Base-by-base conservation (phyloP, 345 rosid genomes). In the Pistacia vera region DNA sequence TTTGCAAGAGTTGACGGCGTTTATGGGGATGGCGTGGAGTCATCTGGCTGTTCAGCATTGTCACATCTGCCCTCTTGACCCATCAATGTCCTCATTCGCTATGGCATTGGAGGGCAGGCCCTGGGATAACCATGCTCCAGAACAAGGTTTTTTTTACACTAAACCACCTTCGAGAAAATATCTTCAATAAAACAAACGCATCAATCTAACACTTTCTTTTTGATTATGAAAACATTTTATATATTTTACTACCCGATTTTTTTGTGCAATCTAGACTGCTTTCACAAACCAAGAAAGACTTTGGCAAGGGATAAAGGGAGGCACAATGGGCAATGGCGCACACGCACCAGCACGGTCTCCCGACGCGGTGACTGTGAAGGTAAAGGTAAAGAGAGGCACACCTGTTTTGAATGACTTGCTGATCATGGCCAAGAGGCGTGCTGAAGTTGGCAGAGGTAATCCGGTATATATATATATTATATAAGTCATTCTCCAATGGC, bases 1-100 rank as follows among this genome's bases (percentile, higher is more conserved):
- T 91, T 93, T 28, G 93, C 93, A 44, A 84, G 90, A 76, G 86
- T 93, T 77, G 25, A 79, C 14, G 96, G 96, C 36, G 82, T 90
- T 51, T 92, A 16, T 91, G 97, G 96, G 91, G 88, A 84, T 90
- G 97, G 96, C 93, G 89, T 30, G 96, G 90, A 74, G 88, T 79
- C 11, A 87, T 93, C 72, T 93, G 96, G 94, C 0, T 87, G 55
- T 93, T 75, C 78, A 91, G 88, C 77, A 36, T 90, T 48, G 46
- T 93, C 66, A 86, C 91, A 4, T 91, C 82, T 44, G 90, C 75
- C 94, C 97, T 71, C 97, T 93, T 22, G 94, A 91, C 46, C 88
- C 73, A 87, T 91, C 74, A 91, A 93, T 88, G 90, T 93, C 80
- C 68, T 90, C 77, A 91, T 83, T 71, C 93, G 92, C 67, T 91